These are phyloP conservation scores for Suhomyces chickasaworum DNA, from an alignment of 1,139 yeast genomes.

Conservation along the genomic window DNA sequence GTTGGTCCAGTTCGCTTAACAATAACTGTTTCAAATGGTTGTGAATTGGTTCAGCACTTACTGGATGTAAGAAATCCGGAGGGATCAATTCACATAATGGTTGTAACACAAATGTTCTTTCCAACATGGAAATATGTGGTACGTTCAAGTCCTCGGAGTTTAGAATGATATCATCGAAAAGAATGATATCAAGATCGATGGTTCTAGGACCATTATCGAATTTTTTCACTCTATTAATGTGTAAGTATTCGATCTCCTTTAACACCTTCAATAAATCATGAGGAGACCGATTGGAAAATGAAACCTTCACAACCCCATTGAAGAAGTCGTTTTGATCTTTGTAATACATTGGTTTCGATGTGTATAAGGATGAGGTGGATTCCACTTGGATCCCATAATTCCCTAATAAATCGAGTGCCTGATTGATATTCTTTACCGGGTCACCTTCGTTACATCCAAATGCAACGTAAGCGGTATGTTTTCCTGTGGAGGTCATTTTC, in stretches of 20 bases:
- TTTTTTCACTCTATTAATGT: conserved; percentile 69
- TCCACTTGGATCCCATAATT: conserved; percentile 48
- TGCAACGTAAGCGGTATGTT: conserved; percentile 71
- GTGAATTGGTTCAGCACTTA: conserved; percentile 78
- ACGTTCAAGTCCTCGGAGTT: conserved; percentile 63
- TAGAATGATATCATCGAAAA: conserved; percentile 61
- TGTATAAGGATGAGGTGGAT: conserved; percentile 75
- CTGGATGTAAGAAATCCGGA: conserved; percentile 70
- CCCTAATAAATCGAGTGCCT: conserved; percentile 57
- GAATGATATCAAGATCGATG: conserved; percentile 83
- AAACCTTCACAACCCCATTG: conserved; percentile 78
- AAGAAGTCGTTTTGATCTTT: conserved; percentile 78
- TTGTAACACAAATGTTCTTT: conserved; percentile 83
- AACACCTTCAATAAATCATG: conserved; percentile 58
- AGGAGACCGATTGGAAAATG: conserved; percentile 57
- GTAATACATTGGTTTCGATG: conserved; percentile 91
- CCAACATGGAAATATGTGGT: conserved; percentile 88
- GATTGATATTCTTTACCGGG: conserved; percentile 59
- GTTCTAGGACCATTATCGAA: conserved; percentile 90
- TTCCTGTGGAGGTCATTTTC: conserved; percentile 13
- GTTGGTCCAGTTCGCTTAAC: conserved; percentile 32
- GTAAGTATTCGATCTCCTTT: conserved; percentile 76
- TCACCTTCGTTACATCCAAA: conserved; percentile 89
- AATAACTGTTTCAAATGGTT: conserved; percentile 66
- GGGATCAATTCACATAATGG: conserved; percentile 82